Conservation (phyloP, 306 rosid species). For the Benincasa hispida region DNA sequence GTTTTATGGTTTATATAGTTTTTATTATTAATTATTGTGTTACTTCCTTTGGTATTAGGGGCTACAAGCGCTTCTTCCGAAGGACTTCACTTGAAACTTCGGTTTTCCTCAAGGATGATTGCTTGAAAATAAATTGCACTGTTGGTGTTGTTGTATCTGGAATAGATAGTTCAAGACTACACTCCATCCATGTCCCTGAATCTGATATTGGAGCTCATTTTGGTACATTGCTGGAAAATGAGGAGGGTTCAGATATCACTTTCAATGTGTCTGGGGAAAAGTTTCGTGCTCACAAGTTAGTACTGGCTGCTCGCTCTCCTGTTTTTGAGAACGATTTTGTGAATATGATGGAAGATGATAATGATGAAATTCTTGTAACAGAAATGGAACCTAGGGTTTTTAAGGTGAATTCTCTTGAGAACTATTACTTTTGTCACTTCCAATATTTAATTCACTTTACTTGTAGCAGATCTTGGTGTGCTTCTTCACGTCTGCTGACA, state of each 20-base stretch:
- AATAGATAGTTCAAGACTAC: slow-evolving; percentile 64
- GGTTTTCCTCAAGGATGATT: slow-evolving; percentile 75
- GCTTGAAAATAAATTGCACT: slow-evolving; percentile 94
- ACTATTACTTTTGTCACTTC: not conserved
- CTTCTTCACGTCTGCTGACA: slow-evolving; percentile 3
- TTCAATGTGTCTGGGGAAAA: slow-evolving; percentile 72
- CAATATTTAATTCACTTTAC: not conserved
- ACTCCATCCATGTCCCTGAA: slow-evolving; percentile 74
- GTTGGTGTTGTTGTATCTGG: slow-evolving; percentile 96
- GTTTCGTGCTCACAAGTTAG: slow-evolving; percentile 84
- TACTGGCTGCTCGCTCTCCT: slow-evolving; percentile 81
- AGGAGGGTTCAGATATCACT: slow-evolving; percentile 78
- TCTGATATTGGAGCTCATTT: slow-evolving; percentile 78
- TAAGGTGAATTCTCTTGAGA: slow-evolving; percentile 41
- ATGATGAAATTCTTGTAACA: slow-evolving; percentile 38
- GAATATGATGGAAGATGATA: slow-evolving; percentile 42
- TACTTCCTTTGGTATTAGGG: slow-evolving; percentile 34
- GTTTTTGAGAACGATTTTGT: slow-evolving; percentile 57
- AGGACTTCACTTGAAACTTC: slow-evolving; percentile 79
- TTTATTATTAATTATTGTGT: not conserved
- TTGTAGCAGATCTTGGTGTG: not conserved
- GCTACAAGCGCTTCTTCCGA: slow-evolving; percentile 83
- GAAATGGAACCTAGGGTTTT: slow-evolving; percentile 88
- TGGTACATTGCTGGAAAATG: slow-evolving; percentile 64
- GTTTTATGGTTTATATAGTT: not conserved